Percentiles rank a stretch among this genome's conserved stretches.
Conservation (phyloP, 441 rosid genomes). For the Gossypium lobatum region DNA sequence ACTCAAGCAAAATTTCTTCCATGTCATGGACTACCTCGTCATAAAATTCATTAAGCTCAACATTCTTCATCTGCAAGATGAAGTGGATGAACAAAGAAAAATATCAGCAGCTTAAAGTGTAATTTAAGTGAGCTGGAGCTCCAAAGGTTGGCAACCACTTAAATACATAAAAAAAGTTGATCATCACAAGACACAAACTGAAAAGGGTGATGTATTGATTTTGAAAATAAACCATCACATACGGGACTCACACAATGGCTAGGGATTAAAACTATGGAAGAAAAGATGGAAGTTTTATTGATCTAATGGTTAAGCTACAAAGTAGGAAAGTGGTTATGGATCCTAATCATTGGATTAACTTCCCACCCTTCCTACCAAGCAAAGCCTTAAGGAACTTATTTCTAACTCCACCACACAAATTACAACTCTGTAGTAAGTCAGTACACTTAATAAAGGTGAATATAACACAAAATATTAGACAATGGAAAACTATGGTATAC, state of each 20-base stretch:
- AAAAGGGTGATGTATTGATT: not conserved
- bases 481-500: not conserved
- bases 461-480: not conserved
- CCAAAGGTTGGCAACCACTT: not conserved
- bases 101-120: slow-evolving; percentile 21
- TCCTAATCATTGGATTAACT: not conserved
- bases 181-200: not conserved
- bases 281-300: not conserved
- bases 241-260: not conserved
- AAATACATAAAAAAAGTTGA: not conserved
- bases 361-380: not conserved
- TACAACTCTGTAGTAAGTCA: not conserved
- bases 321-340: not conserved
- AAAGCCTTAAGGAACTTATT: not conserved
- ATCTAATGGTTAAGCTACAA: not conserved
- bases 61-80: slow-evolving; percentile 54
- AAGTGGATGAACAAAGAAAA: slow-evolving; percentile 13
- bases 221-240: not conserved
- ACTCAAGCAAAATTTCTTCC: slow-evolving; percentile 91
- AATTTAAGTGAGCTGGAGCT: slow-evolving; percentile 11
- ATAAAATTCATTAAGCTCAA: slow-evolving; percentile 52
- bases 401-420: not conserved
- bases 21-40: slow-evolving; percentile 93
- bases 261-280: not conserved
- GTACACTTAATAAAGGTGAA: not conserved